Percentiles rank a stretch among this genome's conserved stretches.
These are phyloP conservation scores for Lasiosphaeriaceae sp. DNA, from an alignment of 495 filamentous ascomycete species.

Conservation along the genomic window DNA sequence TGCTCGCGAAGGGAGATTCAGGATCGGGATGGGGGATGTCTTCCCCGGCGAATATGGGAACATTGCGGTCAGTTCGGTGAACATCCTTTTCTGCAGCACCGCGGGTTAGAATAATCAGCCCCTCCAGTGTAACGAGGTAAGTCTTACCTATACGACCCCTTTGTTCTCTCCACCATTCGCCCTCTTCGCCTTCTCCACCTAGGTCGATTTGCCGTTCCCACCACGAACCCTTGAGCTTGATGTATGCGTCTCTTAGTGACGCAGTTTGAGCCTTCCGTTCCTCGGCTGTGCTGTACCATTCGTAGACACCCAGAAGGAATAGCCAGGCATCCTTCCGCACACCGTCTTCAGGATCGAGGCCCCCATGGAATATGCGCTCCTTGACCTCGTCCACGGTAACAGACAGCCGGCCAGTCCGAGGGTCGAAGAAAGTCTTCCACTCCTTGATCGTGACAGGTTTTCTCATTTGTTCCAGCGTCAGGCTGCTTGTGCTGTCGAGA, in stretches of 20 bases:
- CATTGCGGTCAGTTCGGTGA: slow-evolving; percentile 88
- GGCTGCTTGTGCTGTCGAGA: slow-evolving; percentile 71
- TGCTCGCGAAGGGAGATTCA: slow-evolving; percentile 85
- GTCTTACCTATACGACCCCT: slow-evolving; percentile 82
- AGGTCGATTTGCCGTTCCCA: slow-evolving; percentile 91
- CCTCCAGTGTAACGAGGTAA: neutral
- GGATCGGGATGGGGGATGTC: slow-evolving; percentile 98
- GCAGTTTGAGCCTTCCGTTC: slow-evolving; percentile 78
- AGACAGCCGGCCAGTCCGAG: slow-evolving; percentile 63
- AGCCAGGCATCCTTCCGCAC: slow-evolving; percentile 96
- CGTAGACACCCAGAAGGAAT: slow-evolving; percentile 85
- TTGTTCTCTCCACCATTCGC: slow-evolving; percentile 96
- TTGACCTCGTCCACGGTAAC: slow-evolving; percentile 89
- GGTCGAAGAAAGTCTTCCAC: slow-evolving; percentile 84
- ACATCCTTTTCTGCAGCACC: slow-evolving; percentile 86
- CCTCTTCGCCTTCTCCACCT: slow-evolving; percentile 67
- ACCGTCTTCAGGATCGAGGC: slow-evolving; percentile 81
- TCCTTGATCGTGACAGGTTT: slow-evolving; percentile 76
- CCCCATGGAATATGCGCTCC: slow-evolving; percentile 92
- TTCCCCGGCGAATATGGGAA: slow-evolving; percentile 91
- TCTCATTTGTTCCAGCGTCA: slow-evolving; percentile 68
- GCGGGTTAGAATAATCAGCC: slow-evolving; percentile 17
- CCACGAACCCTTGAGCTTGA: slow-evolving; percentile 90
- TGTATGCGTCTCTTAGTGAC: slow-evolving; percentile 87
- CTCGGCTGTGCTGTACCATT: slow-evolving; percentile 80